Base-by-base conservation (phyloP, 768 basidiomycete genomes). In the Boletus bicolor region DNA sequence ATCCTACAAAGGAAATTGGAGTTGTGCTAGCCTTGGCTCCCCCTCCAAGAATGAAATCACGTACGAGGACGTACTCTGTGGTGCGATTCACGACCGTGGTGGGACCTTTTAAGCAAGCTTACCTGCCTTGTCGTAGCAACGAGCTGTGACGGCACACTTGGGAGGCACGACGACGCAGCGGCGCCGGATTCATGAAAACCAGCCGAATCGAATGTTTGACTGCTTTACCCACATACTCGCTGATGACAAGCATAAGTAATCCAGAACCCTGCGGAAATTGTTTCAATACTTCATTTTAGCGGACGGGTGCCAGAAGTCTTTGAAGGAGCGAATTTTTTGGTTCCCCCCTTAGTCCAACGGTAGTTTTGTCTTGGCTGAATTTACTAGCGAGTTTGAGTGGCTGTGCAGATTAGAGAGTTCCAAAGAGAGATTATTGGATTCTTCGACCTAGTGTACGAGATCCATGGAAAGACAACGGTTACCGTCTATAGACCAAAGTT, bases 11-110 rank as follows among this genome's bases (percentile, higher is more conserved):
- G 32, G 32, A 41, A 44, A 42, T 17, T 21, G 46, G 30, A 28
- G 32, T 21, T 28, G 34, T 30, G 37, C 42, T 44, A n/a, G 14
- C 8, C 35, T 26, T 51, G 14, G 14, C 10, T 43, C 8, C 9
- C 41, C 19, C 35, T 44, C 41, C 49, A 30, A 45, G 45, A 17
- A 62, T 61, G 59, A 61, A 61, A 61, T 56, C 44, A 61, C 54
- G 59, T 24, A 24, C 21, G 21, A 24, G 21, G 21, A 24, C 21
- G 21, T 55, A 24, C 37, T 12, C 17, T 32, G 39, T 21, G 46
- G 56, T 17, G 53, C 1, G 9, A 7, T 11, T 26, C 42, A 57
- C 34, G 28, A 41, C 7, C n/a, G 44, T 46, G 44, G 30, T 26
- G 43, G 34, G 19, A 39, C 14, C 5, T 30, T 19, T 26, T 54